Percentiles rank a stretch among this genome's conserved stretches.
Conservation (phyloP, 805 yeast genomes). For the Suhomyces kilbournensis region DNA sequence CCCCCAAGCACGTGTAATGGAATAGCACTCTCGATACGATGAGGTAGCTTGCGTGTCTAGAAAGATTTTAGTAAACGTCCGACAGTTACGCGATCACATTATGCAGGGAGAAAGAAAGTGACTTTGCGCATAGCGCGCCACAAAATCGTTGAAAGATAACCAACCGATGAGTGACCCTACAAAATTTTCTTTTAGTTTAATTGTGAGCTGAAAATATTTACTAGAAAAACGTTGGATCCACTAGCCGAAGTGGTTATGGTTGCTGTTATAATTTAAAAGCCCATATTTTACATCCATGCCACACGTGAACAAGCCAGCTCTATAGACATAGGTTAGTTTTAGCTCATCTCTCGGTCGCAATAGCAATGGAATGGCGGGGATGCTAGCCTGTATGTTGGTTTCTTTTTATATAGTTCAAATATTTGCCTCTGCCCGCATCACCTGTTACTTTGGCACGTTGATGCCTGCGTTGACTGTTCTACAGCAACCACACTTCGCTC, state of each 20-base stretch:
- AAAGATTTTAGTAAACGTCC: not conserved
- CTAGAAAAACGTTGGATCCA: not conserved
- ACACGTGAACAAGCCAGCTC: not conserved
- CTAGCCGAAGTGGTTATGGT: not conserved
- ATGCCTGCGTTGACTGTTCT: not conserved
- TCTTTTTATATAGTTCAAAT: not conserved
- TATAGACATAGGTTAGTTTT: not conserved
- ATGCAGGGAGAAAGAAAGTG: not conserved
- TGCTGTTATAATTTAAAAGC: not conserved
- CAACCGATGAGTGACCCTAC: not conserved
- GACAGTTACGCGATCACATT: not conserved
- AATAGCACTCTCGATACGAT: no score
- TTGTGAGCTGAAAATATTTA: not conserved
- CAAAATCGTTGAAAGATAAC: not conserved
- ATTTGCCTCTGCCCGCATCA: not conserved
- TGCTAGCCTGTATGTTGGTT: not conserved
- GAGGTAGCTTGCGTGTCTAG: not conserved
- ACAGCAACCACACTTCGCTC: not conserved
- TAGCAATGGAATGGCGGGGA: not conserved
- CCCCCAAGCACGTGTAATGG: not conserved
- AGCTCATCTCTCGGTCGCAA: not conserved
- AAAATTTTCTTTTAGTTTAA: not conserved
- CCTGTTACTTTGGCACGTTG: not conserved
- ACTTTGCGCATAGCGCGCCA: not conserved
- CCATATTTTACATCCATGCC: not conserved